Evolutionary conservation across 1,284 basidiomycete species (phyloP), one percentile per base, ranked within the genome.

Genomic region (Anthracocystis setariae): DNA sequence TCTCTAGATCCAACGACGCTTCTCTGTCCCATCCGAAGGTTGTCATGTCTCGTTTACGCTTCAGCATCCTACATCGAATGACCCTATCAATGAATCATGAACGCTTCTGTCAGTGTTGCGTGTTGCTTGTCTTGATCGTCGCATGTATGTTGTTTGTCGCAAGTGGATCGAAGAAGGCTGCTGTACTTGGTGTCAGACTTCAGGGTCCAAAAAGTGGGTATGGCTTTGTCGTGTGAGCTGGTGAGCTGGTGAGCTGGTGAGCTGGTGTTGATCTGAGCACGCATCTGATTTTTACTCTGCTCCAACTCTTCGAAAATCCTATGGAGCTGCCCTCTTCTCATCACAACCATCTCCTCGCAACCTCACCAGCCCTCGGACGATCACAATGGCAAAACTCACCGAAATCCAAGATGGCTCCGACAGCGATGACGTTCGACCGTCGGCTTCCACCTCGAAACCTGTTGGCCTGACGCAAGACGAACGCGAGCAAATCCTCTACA

Each of bases 401-500:
- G 68, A 71, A 20, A 29, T 71, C 7, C 46, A 71, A 24, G 68
- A 71, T 17, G 62, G 33, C 0, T 61, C 67, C 18, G 61, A 70
- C 50, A 61, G 38, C 46, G 68, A 71, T 3, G 39, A 55, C 18
- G 48, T 21, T 1, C 53, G 49, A 49, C 23, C 35, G 3, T 39
- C 46, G 7, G 25, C 29, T n/a, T 53, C 64, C 9, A 40, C 21
- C 0, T 32, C 29, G 5, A 42, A 37, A 20, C 39, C 47, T 23
- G 39, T 57, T 3, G 59, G 56, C 8, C 29, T 72, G 46, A 72
- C 69, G 33, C 63, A 72, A 18, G 59, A 61, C 20, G 58, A 72
- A 32, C 55, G 43, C 29, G 64, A 72, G 25, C 64, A 72, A 35
- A 73, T 73, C 53, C 57, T 68, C 27, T 33, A 60, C 57, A 57